These are phyloP conservation scores for Schizochytrium sp. DNA, from an alignment of 108 stramenopile genomes.

Conservation along the genomic window DNA sequence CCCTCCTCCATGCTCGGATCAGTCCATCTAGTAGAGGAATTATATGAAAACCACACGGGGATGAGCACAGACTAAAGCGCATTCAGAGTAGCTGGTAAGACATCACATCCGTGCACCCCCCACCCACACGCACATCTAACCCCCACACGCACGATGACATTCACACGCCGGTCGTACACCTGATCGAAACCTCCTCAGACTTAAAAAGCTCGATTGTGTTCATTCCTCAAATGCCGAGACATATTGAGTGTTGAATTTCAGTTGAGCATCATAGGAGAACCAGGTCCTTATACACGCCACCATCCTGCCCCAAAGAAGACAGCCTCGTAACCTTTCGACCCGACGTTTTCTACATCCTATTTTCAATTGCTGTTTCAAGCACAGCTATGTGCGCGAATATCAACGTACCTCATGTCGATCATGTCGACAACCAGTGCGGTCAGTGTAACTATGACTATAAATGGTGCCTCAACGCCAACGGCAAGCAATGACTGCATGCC, in stretches of 20 bases:
- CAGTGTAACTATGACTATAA: slow-evolving; percentile 10
- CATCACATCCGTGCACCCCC: not conserved
- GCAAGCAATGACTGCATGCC: not conserved
- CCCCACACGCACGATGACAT: too few relatives aligned
- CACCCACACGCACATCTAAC: not conserved
- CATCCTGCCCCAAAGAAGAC: too few relatives aligned
- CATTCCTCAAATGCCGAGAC: not conserved
- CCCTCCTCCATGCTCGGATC: not conserved
- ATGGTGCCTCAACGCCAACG: not conserved
- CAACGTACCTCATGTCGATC: too few relatives aligned
- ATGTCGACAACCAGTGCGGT: not conserved
- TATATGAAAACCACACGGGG: not conserved
- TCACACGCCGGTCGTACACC: not conserved
- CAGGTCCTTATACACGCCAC: not conserved
- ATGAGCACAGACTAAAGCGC: not conserved
- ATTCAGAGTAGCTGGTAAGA: slow-evolving; percentile 5
- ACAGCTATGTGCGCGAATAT: too few relatives aligned
- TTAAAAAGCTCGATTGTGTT: not conserved
- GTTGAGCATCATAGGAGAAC: not conserved
- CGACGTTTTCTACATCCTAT: too few relatives aligned
- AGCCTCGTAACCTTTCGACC: too few relatives aligned
- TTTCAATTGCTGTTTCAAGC: too few relatives aligned
- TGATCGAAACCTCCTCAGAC: not conserved
- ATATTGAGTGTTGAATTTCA: not conserved
- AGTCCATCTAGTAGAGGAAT: not conserved